A percentile compares a stretch with the other conserved stretches of the same genome.
phyloP scores from a whole-genome alignment of 371 early-diverging fungal species.

The Mortierella sp. region DNA sequence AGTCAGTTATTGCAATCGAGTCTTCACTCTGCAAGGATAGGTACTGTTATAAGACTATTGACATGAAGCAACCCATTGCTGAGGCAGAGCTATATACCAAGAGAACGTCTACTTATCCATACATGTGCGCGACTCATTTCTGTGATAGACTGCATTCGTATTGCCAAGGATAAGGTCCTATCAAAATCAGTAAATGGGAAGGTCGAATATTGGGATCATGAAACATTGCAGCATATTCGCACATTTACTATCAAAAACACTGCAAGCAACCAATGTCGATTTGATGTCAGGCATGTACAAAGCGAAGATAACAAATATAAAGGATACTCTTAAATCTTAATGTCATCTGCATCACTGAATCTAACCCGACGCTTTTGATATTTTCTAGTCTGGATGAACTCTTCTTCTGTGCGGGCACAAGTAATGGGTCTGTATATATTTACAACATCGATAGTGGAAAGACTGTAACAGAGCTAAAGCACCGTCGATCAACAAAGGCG shows the following conservation, averaged over 20 bases:
- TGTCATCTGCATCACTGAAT: too few species aligned
- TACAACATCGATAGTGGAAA: conserved; percentile 77
- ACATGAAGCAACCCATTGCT: too few species aligned
- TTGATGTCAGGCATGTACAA: conserved; percentile 66
- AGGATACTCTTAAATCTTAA: neutral
- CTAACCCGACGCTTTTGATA: neutral
- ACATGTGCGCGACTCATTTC: neutral
- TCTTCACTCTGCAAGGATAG: conserved; percentile 54
- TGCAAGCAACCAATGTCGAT: conserved; percentile 64
- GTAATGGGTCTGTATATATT: conserved; percentile 76
- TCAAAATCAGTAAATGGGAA: conserved; percentile 82
- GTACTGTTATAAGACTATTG: neutral
- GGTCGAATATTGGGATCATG: conserved; percentile 80
- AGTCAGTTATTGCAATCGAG: conserved; percentile 34
- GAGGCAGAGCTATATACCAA: too few species aligned
- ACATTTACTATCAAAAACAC: conserved; percentile 64
- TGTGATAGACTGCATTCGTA: conserved; percentile 58
- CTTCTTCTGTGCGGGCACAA: conserved; percentile 82
- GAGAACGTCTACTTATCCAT: neutral
- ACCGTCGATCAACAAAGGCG: conserved; percentile 83
- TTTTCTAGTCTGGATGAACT: conserved; percentile 69
- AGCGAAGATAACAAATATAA: too few species aligned
- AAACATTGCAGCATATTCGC: conserved; percentile 60
- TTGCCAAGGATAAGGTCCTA: conserved; percentile 73
- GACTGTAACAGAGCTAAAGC: conserved; percentile 73